Evolutionary conservation across 345 rosid species (phyloP), one percentile per base, ranked within the genome.

Genomic region (Hypericum perforatum): DNA sequence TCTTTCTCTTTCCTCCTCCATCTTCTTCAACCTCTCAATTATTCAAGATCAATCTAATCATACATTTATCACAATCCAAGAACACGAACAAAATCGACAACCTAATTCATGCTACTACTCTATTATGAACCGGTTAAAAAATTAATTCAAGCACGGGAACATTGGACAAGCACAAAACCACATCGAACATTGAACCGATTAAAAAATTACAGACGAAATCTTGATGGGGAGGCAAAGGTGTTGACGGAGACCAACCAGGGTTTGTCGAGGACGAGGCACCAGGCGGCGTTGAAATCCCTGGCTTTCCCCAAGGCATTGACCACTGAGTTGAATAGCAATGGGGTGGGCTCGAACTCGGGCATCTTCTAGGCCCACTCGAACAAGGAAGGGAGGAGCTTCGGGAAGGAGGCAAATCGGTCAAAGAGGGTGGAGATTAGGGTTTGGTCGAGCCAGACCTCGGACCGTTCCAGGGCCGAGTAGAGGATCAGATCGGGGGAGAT

Each of bases 341-440:
- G 61, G 55, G 92, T 64, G 41, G 67, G 54, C 43, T 53, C 63
- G 48, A 88, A 79, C 49, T 68, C 75, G 0, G 89, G 78, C 47
- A 74, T 74, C 79, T 37, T 78, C 69, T 81, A 83, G 2, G 95
- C 88, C 96, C 96, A 83, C 45, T 67, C 74, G 64, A 78, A 83
- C 70, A 88, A 59, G 6, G 71, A 11, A 63, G 71, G 75, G 39
- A 85, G 51, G 71, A 92, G 52, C 53, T 68, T 83, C 8, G 95
- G 94, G 42, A 88, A 88, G 37, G 86, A 77, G 41, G 53, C 80
- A 39, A 85, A 83, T 11, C 67, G 80, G 43, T 73, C 78, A 62
- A 85, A 78, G 8, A 87, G 11, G 7, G 83, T 70, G 7, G 39
- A 66, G 38, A 88, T 38, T 48, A 92, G 67, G 16, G n/a, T 58